Evolutionary conservation across 2,329 filamentous ascomycete genomes (phyloP).

Genomic region (Fusarium newnesense): DNA sequence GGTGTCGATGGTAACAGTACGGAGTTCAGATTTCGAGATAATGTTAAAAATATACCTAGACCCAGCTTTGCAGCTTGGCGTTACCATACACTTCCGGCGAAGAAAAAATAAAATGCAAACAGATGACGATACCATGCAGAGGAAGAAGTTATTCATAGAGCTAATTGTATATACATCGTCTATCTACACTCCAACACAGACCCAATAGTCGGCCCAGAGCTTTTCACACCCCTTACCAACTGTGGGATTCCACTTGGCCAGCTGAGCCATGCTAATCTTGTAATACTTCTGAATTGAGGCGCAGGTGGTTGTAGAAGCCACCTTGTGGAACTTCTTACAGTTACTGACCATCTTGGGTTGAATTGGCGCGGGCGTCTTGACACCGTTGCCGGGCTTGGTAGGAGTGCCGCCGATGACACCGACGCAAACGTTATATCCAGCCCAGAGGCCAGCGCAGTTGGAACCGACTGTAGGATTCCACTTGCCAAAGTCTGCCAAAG

Average conservation of each 20-base stretch:
- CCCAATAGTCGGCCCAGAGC: neutral
- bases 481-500: neutral
- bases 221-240: neutral
- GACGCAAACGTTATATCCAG: neutral
- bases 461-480: constrained; percentile 17
- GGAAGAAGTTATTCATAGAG: no score
- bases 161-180: neutral
- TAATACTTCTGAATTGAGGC: neutral
- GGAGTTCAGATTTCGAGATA: no score
- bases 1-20: no score
- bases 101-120: no score
- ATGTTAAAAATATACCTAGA: no score
- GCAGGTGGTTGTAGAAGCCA: neutral
- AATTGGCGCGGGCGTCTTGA: neutral
- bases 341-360: neutral
- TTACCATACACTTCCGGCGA: no score
- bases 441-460: neutral
- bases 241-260: neutral
- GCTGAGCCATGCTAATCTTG: neutral
- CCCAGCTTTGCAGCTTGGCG: no score
- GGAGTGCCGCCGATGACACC: neutral
- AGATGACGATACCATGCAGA: no score
- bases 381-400: neutral
- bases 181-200: neutral
- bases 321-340: neutral